phyloP scores from a whole-genome alignment of 306 rosid genomes.

The Prinsepia uniflora region DNA sequence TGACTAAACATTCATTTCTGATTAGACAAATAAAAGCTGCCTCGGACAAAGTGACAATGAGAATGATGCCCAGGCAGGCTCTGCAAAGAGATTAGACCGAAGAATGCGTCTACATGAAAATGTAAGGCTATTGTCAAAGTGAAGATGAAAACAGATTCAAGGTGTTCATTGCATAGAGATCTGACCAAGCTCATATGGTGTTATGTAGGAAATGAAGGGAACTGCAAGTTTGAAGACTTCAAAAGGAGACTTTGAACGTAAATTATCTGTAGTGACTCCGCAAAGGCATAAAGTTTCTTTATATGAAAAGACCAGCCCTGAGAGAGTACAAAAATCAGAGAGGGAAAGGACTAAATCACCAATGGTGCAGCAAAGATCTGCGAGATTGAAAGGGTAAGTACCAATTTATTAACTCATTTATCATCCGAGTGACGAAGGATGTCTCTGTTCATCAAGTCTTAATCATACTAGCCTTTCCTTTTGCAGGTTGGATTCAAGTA shows the following conservation, averaged over 20 bases:
- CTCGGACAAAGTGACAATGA: slow-evolving; percentile 21
- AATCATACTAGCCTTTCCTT: neutral
- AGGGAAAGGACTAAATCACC: slow-evolving; percentile 32
- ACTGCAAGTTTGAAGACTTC: slow-evolving; percentile 19
- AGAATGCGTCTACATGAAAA: slow-evolving; percentile 24
- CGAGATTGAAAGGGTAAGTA: slow-evolving; percentile 45
- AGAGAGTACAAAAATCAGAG: slow-evolving; percentile 16
- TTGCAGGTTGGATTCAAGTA: slow-evolving; percentile 47
- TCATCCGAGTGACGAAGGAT: neutral
- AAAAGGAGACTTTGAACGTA: slow-evolving; percentile 26
- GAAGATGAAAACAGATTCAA: neutral
- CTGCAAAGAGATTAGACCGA: slow-evolving; percentile 32
- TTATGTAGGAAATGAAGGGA: slow-evolving; percentile 37
- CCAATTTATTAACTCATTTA: neutral
- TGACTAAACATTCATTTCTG: slow-evolving; percentile 4
- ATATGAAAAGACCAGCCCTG: slow-evolving; percentile 24
- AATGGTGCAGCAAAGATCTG: slow-evolving; percentile 24
- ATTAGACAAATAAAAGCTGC: slow-evolving; percentile 38
- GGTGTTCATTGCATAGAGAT: neutral
- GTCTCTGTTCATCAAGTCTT: slow-evolving; percentile 6
- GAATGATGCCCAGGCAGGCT: slow-evolving; percentile 27
- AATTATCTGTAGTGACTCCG: slow-evolving; percentile 29
- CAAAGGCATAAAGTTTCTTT: slow-evolving; percentile 22
- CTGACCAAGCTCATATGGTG: neutral
- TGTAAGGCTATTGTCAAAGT: slow-evolving; percentile 30